Evolutionary conservation across 495 filamentous ascomycete species (phyloP), one percentile per base, ranked within the genome.

Genomic region (Tuber microsphaerosporum): DNA sequence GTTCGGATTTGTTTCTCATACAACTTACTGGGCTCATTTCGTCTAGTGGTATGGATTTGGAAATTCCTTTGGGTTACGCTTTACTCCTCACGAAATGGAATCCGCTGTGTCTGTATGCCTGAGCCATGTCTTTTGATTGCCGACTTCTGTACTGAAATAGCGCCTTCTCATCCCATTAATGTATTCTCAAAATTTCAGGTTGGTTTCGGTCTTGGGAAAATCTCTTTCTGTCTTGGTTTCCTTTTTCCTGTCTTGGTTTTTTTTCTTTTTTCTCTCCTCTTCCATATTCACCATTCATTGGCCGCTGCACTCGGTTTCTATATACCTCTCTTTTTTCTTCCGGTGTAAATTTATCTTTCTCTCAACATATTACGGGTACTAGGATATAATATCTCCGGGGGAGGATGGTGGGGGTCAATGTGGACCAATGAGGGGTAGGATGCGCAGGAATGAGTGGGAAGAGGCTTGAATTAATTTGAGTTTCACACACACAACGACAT

Each of bases 401-500:
- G 56, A 31, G 56, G 56, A 31, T 31, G 56, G 56, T 65, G 56
- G 56, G 56, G 56, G 48, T 56, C 9, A 8, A n/a, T 56, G 48
- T 65, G 56, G 56, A 65, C 31, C 56, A 65, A 65, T 31, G 56
- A 65, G 51, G 26, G 56, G 56, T 65, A 65, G n/a, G 56, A 65
- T 31, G 56, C 12, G 56, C n/a, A 17, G 56, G 26, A 31, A 65
- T 65, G n/a, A n/a, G 56, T 65, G 56, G 56, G 56, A 65, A 61
- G 51, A 22, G n/a, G 51, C n/a, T 65, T 65, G 56, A 65, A 65
- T 65, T 65, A 65, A 65, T 65, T 65, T 65, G 56, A 65, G 56
- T 65, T 65, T 4, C 56, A 65, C 56, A 17, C 45, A 45, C 7
- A 65, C 26, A n/a, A 26, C 48, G 26, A 1, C 48, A 3, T 65